phyloP scores from a whole-genome alignment of 345 rosid genomes.

The Pseudoturritis turrita region DNA sequence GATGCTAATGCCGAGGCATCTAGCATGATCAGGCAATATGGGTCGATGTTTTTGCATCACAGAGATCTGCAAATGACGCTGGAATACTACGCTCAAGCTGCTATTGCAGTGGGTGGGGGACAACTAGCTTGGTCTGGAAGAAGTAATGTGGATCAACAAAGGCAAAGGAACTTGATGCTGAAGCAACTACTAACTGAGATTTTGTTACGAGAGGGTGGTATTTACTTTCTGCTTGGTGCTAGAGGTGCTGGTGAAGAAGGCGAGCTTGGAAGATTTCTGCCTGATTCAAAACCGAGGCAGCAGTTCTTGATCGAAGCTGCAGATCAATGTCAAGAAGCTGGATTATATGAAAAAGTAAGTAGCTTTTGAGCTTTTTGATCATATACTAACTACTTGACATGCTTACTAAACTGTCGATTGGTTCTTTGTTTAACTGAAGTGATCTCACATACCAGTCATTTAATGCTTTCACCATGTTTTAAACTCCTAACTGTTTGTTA shows the following conservation, averaged over 20 bases:
- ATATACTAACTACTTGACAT: background rate
- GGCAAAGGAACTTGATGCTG: slow-evolving; percentile 74
- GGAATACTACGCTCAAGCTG: slow-evolving; percentile 91
- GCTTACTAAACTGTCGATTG: background rate
- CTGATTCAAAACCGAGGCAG: slow-evolving; percentile 50
- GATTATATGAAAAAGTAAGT: slow-evolving; percentile 65
- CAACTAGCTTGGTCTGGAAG: slow-evolving; percentile 70
- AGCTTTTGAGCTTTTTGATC: slow-evolving; percentile 17
- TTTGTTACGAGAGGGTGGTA: slow-evolving; percentile 73
- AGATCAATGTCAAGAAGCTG: slow-evolving; percentile 69
- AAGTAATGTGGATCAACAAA: slow-evolving; percentile 66
- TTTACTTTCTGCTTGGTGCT: slow-evolving; percentile 67
- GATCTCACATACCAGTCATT: background rate
- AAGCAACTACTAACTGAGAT: slow-evolving; percentile 80
- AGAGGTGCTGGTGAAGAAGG: slow-evolving; percentile 85
- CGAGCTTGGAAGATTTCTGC: slow-evolving; percentile 59
- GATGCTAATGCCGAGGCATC: slow-evolving; percentile 80
- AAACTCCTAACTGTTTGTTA: background rate
- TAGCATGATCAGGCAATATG: slow-evolving; percentile 77
- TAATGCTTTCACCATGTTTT: background rate
- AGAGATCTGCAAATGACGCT: slow-evolving; percentile 65
- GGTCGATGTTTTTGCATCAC: slow-evolving; percentile 58
- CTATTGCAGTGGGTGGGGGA: slow-evolving; percentile 85
- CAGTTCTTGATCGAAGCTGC: slow-evolving; percentile 84
- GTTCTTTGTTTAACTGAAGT: background rate